These are phyloP conservation scores for Isabelozyma gotoi DNA, from an alignment of 805 yeast species.

Conservation along the genomic window DNA sequence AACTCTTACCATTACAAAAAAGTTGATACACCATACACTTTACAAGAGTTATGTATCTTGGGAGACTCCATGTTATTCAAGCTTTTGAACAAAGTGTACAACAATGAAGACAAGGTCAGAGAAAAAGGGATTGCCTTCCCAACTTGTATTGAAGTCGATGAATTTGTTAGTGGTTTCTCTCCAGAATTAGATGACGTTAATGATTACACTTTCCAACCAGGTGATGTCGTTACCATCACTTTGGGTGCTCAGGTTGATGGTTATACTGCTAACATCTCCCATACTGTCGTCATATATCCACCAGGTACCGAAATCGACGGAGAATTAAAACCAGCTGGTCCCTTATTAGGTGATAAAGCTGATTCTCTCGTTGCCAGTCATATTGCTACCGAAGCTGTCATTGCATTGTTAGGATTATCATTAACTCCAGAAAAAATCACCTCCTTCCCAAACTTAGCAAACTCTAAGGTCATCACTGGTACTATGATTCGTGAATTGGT, in stretches of 20 bases:
- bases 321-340: slow-evolving; percentile 60
- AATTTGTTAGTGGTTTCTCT: slow-evolving; percentile 72
- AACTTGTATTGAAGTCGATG: slow-evolving; percentile 83
- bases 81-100: slow-evolving; percentile 61
- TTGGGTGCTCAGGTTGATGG: slow-evolving; percentile 96
- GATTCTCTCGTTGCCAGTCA: slow-evolving; percentile 89
- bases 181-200: slow-evolving; percentile 75
- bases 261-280: slow-evolving; percentile 83
- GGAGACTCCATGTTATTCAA: slow-evolving; percentile 75
- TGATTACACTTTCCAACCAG: slow-evolving; percentile 54
- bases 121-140: slow-evolving; percentile 95
- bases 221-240: slow-evolving; percentile 82
- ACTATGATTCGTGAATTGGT: slow-evolving; percentile 68
- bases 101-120: slow-evolving; percentile 49
- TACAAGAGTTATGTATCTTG: slow-evolving; percentile 73
- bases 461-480: slow-evolving; percentile 56
- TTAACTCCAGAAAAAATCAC: slow-evolving; percentile 65
- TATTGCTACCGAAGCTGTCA: slow-evolving; percentile 85
- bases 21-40: slow-evolving; percentile 45
- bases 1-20: slow-evolving; percentile 66
- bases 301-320: slow-evolving; percentile 44
- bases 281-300: slow-evolving; percentile 83
- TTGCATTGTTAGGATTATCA: slow-evolving; percentile 69
- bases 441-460: slow-evolving; percentile 50
- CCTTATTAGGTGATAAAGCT: slow-evolving; percentile 79